These are phyloP conservation scores for Thelephora terrestris DNA, from an alignment of 1,284 basidiomycete species.

Conservation along the genomic window DNA sequence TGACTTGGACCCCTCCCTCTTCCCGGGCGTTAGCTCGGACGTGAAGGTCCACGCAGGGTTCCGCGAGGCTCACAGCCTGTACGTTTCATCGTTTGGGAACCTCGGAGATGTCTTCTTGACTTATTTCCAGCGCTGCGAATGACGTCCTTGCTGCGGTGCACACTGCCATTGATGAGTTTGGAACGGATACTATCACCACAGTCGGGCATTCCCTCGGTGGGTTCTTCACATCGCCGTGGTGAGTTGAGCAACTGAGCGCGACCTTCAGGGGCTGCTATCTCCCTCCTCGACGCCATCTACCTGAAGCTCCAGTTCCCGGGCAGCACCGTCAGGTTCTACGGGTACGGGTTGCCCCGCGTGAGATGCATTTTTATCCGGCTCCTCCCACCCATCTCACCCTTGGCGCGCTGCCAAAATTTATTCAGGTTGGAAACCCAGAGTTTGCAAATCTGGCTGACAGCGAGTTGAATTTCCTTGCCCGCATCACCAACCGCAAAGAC, in stretches of 20 bases:
- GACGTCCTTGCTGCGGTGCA: constrained; percentile 28
- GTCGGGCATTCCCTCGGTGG: constrained; percentile 33
- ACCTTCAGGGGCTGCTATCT: constrained; percentile 32
- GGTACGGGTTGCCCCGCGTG: constrained; percentile 45
- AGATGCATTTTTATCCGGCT: too few species aligned
- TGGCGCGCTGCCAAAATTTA: too few species aligned
- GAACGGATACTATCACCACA: constrained; percentile 22
- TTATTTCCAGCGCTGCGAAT: constrained; percentile 28
- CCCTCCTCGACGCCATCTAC: constrained; percentile 37
- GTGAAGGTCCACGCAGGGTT: constrained; percentile 53
- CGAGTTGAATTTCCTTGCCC: constrained; percentile 16
- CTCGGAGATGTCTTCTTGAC: too few species aligned
- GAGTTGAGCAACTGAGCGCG: background rate
- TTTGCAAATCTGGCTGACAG: constrained; percentile 49
- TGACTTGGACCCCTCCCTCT: constrained; percentile 34
- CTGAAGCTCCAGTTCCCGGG: constrained; percentile 33
- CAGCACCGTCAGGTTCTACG: constrained; percentile 29
- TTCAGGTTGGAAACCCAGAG: constrained; percentile 45
- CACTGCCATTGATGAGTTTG: constrained; percentile 19
- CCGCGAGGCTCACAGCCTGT: constrained; percentile 1
- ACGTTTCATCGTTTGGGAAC: too few species aligned
- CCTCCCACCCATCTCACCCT: background rate
- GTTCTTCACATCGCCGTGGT: constrained; percentile 2
- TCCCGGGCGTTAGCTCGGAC: constrained; percentile 41
- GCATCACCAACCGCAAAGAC: constrained; percentile 24